Evolutionary conservation across 768 basidiomycete genomes (phyloP), one percentile per base, ranked within the genome.

Genomic region (Butyriboletus loyo): DNA sequence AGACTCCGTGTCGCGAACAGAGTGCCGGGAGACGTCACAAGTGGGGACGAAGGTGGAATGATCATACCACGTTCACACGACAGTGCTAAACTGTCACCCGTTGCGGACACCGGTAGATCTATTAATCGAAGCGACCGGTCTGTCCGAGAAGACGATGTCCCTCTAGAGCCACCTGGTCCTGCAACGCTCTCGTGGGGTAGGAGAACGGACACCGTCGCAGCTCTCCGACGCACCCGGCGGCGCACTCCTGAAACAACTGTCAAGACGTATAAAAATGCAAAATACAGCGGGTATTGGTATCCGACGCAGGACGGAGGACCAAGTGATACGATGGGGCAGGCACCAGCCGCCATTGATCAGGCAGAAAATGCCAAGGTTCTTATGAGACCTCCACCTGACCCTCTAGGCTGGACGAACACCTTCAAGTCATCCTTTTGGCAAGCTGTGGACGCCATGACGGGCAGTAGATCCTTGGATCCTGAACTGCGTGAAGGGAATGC

Each of bases 361-460:
- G 48, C 47, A 19, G 44, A 38, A 10, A 34, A 43, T 13, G 17
- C 9, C 25, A 46, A 5, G 24, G 31, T 15, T 45, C 36, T 5
- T 6, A 27, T 13, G 7, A 22, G 51, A 14, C 39, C 40, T 15
- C 37, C 34, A 9, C 24, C 39, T 4, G 73, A 62, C 25, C 22
- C 49, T 15, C 42, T 72, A 7, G 65, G 73, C 22, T 80, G 80
- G 80, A 72, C 73, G 10, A 58, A 67, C 17, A 70, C 73, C 22
- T 45, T 81, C 57, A 73, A 65, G 52, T 73, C 74, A 17, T 76
- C 76, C 32, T 62, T 83, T 11, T 73, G 76, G 46, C 73, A 73
- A 49, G 79, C 78, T 6, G 74, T 83, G 58, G 78, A 76, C 57
- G 70, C 75, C 2, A 76, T 83, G 45, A 74, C 78, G 36, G 70